These are phyloP conservation scores for Camelina laxa DNA, from an alignment of 345 rosid genomes.

Conservation along the genomic window DNA sequence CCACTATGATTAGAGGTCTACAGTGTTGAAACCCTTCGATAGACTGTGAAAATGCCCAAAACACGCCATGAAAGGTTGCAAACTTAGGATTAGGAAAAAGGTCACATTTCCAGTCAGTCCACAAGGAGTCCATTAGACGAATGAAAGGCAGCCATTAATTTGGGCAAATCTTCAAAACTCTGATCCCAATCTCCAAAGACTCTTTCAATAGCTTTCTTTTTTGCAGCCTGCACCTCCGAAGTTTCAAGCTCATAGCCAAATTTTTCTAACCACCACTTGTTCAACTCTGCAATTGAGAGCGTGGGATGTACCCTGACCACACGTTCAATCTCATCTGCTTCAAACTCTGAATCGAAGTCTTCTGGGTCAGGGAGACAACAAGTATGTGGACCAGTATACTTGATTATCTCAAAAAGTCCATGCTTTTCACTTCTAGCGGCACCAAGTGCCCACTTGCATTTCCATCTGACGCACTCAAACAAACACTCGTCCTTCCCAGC, in stretches of 20 bases:
- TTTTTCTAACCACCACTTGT: not conserved
- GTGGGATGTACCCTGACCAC: slow-evolving; percentile 3
- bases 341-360: not conserved
- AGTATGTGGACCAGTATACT: not conserved
- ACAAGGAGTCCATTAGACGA: not conserved
- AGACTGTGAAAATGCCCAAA: slow-evolving; percentile 31
- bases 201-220: not conserved
- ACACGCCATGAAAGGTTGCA: slow-evolving; percentile 1
- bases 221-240: rapidly evolving
- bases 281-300: not conserved
- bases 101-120: slow-evolving; percentile 20
- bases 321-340: slow-evolving; percentile 14
- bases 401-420: slow-evolving; percentile 23
- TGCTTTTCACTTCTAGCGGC: slow-evolving; percentile 16
- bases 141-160: slow-evolving; percentile 2
- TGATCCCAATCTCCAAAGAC: slow-evolving; percentile 20
- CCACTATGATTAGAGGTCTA: slow-evolving; percentile 25
- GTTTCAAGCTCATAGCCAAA: not conserved
- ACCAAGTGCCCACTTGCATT: slow-evolving; percentile 31
- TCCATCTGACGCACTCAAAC: slow-evolving; percentile 26
- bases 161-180: not conserved
- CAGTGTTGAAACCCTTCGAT: slow-evolving; percentile 27
- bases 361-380: not conserved
- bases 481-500: not conserved
- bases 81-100: not conserved